These are phyloP conservation scores for Trichoderma aggressivum DNA, from an alignment of 2,329 filamentous ascomycete species.

Conservation along the genomic window DNA sequence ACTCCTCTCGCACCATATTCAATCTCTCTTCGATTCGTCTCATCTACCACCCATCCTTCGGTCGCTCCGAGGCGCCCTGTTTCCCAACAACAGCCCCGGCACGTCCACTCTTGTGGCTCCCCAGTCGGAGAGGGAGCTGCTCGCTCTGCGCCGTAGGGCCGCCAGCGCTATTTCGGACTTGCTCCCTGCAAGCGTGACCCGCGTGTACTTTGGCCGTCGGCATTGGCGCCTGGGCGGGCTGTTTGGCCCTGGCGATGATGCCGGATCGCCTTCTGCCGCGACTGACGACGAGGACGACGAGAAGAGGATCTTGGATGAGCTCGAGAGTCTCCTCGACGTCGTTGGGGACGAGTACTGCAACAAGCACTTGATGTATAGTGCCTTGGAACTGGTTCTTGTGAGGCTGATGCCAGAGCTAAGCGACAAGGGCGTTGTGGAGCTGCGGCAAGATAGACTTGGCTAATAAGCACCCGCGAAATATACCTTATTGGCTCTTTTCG, in stretches of 20 bases:
- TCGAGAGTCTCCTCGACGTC: constrained; percentile 67
- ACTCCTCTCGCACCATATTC: constrained; percentile 57
- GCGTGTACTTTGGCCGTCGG: constrained; percentile 49
- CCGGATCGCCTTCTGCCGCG: background rate
- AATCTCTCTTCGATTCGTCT: constrained; percentile 58
- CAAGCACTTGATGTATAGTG: constrained; percentile 80
- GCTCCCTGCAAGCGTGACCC: constrained; percentile 46
- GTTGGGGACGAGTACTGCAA: constrained; percentile 86
- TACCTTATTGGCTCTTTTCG: background rate
- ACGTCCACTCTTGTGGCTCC: constrained; percentile 60
- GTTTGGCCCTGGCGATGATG: constrained; percentile 19
- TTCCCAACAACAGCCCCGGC: constrained; percentile 78
- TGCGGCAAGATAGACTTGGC: constrained; percentile 69
- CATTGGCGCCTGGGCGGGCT: constrained; percentile 27
- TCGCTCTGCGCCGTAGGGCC: constrained; percentile 62
- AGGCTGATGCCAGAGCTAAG: constrained; percentile 80
- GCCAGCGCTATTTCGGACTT: constrained; percentile 56
- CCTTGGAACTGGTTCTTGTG: constrained; percentile 79
- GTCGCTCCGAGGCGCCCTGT: constrained; percentile 72
- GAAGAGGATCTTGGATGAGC: constrained; percentile 48
- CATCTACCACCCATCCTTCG: constrained; percentile 65
- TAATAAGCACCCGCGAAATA: background rate
- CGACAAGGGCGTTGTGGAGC: constrained; percentile 65
- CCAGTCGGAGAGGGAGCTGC: constrained; percentile 55
- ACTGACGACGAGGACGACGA: constrained; percentile 30